Evolutionary conservation across 192 early-diverging fungal species (phyloP), one percentile per base, ranked within the genome.

Genomic region (Backusella parvicylindrica): DNA sequence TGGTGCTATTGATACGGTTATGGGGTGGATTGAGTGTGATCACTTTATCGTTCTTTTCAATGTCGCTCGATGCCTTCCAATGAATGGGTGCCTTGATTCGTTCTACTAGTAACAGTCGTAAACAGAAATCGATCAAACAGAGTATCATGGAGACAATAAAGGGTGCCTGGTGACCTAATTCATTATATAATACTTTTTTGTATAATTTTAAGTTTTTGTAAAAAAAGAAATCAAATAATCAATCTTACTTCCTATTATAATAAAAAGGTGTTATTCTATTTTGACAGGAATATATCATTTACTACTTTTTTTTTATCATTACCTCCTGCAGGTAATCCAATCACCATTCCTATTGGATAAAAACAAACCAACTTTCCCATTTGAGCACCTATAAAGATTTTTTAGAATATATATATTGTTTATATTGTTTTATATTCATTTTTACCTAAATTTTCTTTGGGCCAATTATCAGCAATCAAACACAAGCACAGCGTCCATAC

Each of bases 361-460:
- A 79, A 81, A 16, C 82, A 70, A 71, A 84, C 72, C 40, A 84
- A 73, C 43, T 84, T 83, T 8, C 85, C 85, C 82, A 84, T 86
- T 56, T 86, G 77, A 3, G 75, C 43, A 38, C 82, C 85, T n/a
- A 78, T 18, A n/a, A n/a, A n/a, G n/a, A n/a, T n/a, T n/a, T n/a
- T n/a, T n/a, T n/a, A n/a, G 21, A 30, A 26, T 64, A n/a, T 64
- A 64, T 31, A 64, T 23, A 3, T n/a, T n/a, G n/a, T n/a, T n/a
- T 56, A 1, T 56, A 56, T 56, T 6, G 11, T 56, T 12, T 18
- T 56, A 64, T 30, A 23, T 28, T 16, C 6, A 23, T 15, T 2
- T n/a, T 37, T 35, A 26, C 66, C 66, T 21, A 68, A 63, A 43
- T 78, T 72, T 43, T 80, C 80, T 30, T 71, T 65, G 26, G 84